Evolutionary conservation across 345 rosid species (phyloP).

Genomic region (Camelina sativa): DNA sequence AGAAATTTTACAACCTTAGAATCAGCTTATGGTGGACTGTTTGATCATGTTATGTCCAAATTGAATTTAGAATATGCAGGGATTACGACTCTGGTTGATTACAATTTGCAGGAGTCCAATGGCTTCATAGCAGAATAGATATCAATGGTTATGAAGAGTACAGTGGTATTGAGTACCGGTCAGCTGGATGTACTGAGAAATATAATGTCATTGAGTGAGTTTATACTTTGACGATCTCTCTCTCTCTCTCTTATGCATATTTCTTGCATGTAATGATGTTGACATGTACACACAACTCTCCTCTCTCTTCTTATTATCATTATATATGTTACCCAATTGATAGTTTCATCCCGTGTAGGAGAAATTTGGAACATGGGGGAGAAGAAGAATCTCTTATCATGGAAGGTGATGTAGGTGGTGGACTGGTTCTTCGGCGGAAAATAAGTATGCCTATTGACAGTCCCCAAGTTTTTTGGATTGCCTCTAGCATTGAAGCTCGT

Average conservation of each 20-base stretch:
- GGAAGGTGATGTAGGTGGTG: constrained; percentile 86
- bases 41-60: not conserved
- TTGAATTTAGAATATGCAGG: not conserved
- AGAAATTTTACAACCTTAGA: not conserved
- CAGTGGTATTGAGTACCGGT: constrained; percentile 79
- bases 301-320: not conserved
- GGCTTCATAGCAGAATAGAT: constrained; percentile 89
- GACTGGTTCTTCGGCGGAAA: constrained; percentile 62
- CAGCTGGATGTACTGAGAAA: constrained; percentile 89
- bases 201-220: constrained; percentile 75
- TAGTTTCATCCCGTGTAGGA: constrained; percentile 53
- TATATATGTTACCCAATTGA: constrained; percentile 13
- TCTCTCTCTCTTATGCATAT: not conserved
- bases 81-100: not conserved
- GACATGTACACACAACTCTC: not conserved
- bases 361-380: constrained; percentile 76
- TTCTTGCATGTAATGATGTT: not conserved
- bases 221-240: not conserved
- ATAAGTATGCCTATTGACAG: constrained; percentile 55
- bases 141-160: constrained; percentile 87
- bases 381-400: constrained; percentile 70
- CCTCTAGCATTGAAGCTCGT: constrained; percentile 69
- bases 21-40: not conserved
- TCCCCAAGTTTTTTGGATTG: constrained; percentile 57
- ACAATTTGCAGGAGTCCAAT: constrained; percentile 67